Evolutionary conservation across 2,329 filamentous ascomycete species (phyloP).

Genomic region (Sodiomyces alkalinus): DNA sequence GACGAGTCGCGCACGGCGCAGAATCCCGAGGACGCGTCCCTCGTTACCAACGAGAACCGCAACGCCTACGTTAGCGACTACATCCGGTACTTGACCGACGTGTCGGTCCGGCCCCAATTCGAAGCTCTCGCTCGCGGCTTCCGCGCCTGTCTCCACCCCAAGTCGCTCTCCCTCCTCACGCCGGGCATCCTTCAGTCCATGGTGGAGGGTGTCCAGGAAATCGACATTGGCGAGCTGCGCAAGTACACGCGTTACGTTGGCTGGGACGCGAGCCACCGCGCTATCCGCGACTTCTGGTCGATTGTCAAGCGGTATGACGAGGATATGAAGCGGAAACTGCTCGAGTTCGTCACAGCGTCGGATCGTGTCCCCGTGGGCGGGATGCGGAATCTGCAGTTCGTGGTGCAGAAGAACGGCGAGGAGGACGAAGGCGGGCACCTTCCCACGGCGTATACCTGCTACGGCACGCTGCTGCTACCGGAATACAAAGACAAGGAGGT

Average conservation of each 20-base stretch:
- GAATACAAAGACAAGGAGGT: conserved; percentile 61
- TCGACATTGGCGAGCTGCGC: conserved; percentile 62
- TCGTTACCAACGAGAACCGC: conserved; percentile 74
- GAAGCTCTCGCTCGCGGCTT: conserved; percentile 74
- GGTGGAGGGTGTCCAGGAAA: conserved; percentile 69
- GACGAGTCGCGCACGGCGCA: conserved; percentile 16
- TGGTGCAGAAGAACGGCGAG: conserved; percentile 62
- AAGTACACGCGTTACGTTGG: conserved; percentile 65
- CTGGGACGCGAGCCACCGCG: conserved; percentile 53
- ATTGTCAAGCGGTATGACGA: conserved; percentile 55
- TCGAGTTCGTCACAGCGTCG: conserved; percentile 91
- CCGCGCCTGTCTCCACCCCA: conserved; percentile 53
- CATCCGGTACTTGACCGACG: conserved; percentile 64
- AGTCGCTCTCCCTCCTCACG: conserved; percentile 57
- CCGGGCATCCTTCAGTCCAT: conserved; percentile 58
- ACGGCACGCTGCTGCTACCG: conserved; percentile 73
- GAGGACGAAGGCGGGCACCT: conserved; percentile 39
- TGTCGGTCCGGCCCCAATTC: conserved; percentile 64
- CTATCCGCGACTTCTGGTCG: conserved; percentile 71
- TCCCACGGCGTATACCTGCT: conserved; percentile 86
- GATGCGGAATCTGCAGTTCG: conserved; percentile 66
- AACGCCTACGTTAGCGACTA: conserved; percentile 72
- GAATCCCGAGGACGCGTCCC: conserved; percentile 39
- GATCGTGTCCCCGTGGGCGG: conserved; percentile 84
- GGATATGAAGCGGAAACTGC: conserved; percentile 55